Evolutionary conservation across 164 flowering plant genomes (phyloP), one percentile per base, ranked within the genome.

Genomic region (Annona squamosa): DNA sequence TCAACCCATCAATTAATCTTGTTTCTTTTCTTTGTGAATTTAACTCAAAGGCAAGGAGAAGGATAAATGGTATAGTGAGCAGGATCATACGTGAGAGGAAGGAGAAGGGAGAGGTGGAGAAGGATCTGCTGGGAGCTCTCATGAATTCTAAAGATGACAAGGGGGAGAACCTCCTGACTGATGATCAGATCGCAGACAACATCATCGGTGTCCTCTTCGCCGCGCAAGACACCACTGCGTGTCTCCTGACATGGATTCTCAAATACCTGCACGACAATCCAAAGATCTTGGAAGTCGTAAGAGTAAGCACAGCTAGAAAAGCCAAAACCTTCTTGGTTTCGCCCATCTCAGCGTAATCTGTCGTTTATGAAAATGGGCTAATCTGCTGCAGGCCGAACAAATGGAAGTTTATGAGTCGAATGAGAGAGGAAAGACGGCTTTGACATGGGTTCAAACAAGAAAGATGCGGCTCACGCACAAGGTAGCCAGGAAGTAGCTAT

Each of bases 201-300:
- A 81, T 92, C 10, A 89, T 94, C 17, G 98, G 98, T 62, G 95
- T 88, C 3, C 81, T 94, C 48, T 94, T 94, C 52, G 98, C 98
- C 2, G 98, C 98, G 45, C 93, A 88, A 68, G 98, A 94, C 75
- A 94, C 98, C 0, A 92, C 98, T 4, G 98, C 98, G 1, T 91
- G 97, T 83, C 91, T 81, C 46, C 75, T 94, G 75, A 92, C 98
- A 47, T 94, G 98, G 98, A 81, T 88, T 74, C 76, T 94, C 76
- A 94, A 94, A 85, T 94, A 85, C 86, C 89, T 94, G 57, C 88
- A 85, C 69, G 97, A 94, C 48, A 69, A 90, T 71, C 92, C 85
- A 1, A 89, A 86, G 65, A 87, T 94, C 83, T 87, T 89, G 13
- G 88, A 90, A 76, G 85, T 84, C 71, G 91, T 94, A 1, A 87